Percentiles rank a stretch among this genome's conserved stretches.
phyloP scores from a whole-genome alignment of 257 asterid genomes.

The Cruciata laevipes region DNA sequence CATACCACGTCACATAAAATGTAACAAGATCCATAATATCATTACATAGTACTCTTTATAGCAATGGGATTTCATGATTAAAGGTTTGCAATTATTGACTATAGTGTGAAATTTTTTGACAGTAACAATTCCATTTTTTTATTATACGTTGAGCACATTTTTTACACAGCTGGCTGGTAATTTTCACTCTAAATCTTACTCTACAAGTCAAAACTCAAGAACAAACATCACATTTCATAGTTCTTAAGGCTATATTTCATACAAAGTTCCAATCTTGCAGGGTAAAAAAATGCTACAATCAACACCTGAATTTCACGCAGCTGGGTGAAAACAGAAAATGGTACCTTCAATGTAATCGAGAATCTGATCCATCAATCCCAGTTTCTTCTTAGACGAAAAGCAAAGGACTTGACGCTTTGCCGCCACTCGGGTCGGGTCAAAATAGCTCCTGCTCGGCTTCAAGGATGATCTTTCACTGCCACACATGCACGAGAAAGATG shows the following conservation, averaged over 20 bases:
- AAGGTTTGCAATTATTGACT: not conserved
- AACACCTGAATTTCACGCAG: not conserved
- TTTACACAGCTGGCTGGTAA: not conserved
- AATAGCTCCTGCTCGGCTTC: not conserved
- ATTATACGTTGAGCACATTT: not conserved
- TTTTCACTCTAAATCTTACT: not conserved
- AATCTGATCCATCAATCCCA: constrained; percentile 80
- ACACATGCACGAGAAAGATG: not conserved
- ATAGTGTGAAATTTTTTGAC: not conserved
- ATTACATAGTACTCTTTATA: no score
- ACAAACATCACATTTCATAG: not conserved
- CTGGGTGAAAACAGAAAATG: not conserved
- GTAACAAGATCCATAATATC: no score
- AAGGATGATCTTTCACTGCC: not conserved
- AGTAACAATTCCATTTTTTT: not conserved
- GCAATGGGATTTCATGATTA: not conserved
- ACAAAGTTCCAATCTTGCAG: not conserved
- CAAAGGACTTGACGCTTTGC: constrained; percentile 30
- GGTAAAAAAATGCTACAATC: no score
- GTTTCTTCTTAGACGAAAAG: constrained; percentile 74
- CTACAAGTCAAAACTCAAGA: not conserved
- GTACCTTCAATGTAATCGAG: constrained; percentile 93
- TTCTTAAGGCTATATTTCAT: not conserved
- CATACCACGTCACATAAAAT: not conserved
- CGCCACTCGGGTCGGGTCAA: constrained; percentile 5